Percentiles rank a stretch among this genome's conserved stretches.
phyloP scores from a whole-genome alignment of 495 filamentous ascomycete genomes.

The Penicillium subrubescens region DNA sequence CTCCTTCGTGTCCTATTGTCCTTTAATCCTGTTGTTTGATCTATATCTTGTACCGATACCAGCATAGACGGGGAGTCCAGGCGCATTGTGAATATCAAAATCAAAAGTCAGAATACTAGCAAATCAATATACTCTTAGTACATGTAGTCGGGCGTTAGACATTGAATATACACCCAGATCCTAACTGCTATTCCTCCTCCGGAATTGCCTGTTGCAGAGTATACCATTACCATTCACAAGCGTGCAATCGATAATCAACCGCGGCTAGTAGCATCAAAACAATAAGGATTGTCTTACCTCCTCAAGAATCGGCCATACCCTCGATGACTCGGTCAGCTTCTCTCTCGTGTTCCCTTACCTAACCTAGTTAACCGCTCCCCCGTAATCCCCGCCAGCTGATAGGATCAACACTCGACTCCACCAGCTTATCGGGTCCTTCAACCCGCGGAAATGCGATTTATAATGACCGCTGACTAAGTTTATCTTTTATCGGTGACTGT shows the following conservation, averaged over 20 bases:
- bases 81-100: constrained; percentile 11
- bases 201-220: neutral
- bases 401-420: constrained; percentile 7
- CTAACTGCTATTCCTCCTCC: neutral
- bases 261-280: neutral
- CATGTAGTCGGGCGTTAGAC: neutral
- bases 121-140: neutral
- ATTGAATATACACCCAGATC: too few relatives aligned
- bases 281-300: neutral
- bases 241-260: constrained; percentile 9
- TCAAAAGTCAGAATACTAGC: neutral
- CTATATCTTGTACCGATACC: constrained; percentile 24
- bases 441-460: constrained; percentile 14
- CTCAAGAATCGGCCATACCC: neutral
- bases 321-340: neutral
- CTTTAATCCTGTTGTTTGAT: neutral
- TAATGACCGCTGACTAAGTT: constrained; percentile 28
- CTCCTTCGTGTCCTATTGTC: constrained; percentile 7
- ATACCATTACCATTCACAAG: constrained; percentile 4
- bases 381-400: constrained; percentile 23
- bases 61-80: constrained; percentile 29
- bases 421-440: neutral
- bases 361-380: neutral
- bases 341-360: constrained; percentile 10
- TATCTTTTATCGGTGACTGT: constrained; percentile 25